Evolutionary conservation across 805 yeast species (phyloP).

Genomic region (Yamadazyma laniorum): DNA sequence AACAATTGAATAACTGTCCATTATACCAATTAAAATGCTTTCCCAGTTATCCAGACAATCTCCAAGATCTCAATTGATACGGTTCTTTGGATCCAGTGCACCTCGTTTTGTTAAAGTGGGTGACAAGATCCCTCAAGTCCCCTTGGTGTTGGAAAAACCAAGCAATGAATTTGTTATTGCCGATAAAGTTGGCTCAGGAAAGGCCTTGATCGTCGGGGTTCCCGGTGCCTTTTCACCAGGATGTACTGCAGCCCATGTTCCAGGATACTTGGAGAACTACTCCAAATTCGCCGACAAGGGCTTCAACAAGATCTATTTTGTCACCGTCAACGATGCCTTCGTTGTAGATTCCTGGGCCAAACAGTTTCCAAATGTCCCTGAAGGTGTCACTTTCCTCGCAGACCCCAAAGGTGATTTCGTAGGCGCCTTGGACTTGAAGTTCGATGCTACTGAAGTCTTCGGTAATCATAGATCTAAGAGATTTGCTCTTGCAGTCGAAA

Average conservation of each 20-base stretch:
- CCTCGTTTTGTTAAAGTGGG: conserved; percentile 44
- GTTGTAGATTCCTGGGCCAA: conserved; percentile 81
- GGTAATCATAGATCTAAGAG: conserved; percentile 77
- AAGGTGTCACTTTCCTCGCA: conserved; percentile 59
- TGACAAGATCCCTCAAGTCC: conserved; percentile 55
- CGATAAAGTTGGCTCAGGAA: conserved; percentile 35
- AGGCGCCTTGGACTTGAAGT: conserved; percentile 58
- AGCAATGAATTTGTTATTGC: conserved; percentile 60
- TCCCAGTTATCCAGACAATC: not conserved
- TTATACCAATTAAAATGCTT: no score
- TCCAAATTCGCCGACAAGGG: conserved; percentile 63
- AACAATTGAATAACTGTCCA: no score
- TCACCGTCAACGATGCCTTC: conserved; percentile 85
- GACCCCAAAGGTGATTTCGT: conserved; percentile 80
- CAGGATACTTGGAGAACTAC: conserved; percentile 61
- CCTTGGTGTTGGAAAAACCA: conserved; percentile 63
- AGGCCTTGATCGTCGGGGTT: conserved; percentile 38
- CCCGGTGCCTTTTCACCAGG: conserved; percentile 79
- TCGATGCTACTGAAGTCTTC: conserved; percentile 74
- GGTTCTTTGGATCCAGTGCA: conserved; percentile 14
- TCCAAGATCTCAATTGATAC: conserved; percentile 7
- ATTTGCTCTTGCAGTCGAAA: conserved; percentile 70
- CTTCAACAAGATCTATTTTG: conserved; percentile 56
- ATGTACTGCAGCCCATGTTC: conserved; percentile 69
- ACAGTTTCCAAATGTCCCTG: conserved; percentile 20